Evolutionary conservation across 371 early-diverging fungal species (phyloP), one percentile per base, ranked within the genome.

Genomic region (Mortierella sp.): DNA sequence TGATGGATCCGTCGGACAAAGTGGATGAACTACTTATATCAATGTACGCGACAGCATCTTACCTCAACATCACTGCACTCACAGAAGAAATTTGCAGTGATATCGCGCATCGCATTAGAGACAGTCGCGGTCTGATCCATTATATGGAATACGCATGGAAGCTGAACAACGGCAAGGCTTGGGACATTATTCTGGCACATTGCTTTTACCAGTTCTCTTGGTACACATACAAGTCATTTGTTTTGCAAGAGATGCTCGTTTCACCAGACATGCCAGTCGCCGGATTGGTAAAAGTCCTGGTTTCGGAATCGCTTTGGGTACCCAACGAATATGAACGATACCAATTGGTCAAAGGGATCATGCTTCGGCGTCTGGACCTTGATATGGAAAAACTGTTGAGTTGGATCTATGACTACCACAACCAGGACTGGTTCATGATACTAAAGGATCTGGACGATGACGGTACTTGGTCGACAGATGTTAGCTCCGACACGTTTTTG

Each of bases 111-210:
- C 71, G 81, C 10, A 80, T 80, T 55, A 55, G 76, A n/a, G 75
- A 72, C 57, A 71, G 55, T 33, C 72, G 75, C 21, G 81, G 81
- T 2, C 52, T 80, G 53, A 74, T 80, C 52, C 75, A 75, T 28
- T 80, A 80, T 61, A 80, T 80, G 81, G 81, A 68, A 36, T 80
- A 80, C 21, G 81, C 81, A n/a, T 80, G 81, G 81, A 74, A 71
- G 22, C 63, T 71, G 36, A 75, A 80, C 55, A 80, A 80, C n/a
- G 81, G 81, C 22, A 58, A 63, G 6, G 75, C 75, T 13, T 80
- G 81, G 81, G 81, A 80, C 33, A 71, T 75, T 19, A 80, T 80
- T 21, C 55, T 80, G 4, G 81, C 81, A 0, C 81, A 80, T 24
- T 80, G 81, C 58, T 72, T 80, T 38, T 75, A 80, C 41, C 75